Evolutionary conservation across 768 basidiomycete genomes (phyloP).

Genomic region (Mycena sanguinolenta): DNA sequence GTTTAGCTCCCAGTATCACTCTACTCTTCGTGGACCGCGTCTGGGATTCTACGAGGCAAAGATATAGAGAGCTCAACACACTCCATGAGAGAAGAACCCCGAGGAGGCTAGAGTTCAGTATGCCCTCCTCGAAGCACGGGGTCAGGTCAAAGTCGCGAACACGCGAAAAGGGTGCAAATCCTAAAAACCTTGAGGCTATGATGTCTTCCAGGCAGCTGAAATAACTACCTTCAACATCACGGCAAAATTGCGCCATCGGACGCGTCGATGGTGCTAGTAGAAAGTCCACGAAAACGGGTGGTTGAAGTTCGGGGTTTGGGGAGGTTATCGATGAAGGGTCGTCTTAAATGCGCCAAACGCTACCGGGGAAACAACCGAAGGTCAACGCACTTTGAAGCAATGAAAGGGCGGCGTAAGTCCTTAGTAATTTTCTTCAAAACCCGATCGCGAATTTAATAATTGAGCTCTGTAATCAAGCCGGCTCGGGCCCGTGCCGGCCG

Average conservation of each 20-base stretch:
- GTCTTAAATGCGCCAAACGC: background rate
- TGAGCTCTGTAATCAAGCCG: background rate
- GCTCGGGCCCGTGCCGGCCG: background rate
- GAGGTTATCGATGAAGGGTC: slow-evolving; percentile 2
- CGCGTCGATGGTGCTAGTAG: background rate
- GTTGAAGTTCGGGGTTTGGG: background rate
- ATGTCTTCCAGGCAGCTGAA: background rate
- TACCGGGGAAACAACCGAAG: background rate
- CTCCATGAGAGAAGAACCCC: slow-evolving; percentile 57
- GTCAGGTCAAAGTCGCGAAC: slow-evolving; percentile 81
- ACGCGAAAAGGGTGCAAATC: slow-evolving; percentile 73
- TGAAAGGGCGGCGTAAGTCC: background rate
- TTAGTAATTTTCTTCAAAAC: background rate
- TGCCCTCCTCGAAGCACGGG: slow-evolving; percentile 84
- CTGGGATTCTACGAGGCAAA: slow-evolving; percentile 42
- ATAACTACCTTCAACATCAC: slow-evolving; percentile 56
- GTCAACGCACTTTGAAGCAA: background rate
- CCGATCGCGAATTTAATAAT: no score
- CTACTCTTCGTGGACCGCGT: slow-evolving; percentile 61
- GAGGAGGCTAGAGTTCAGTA: slow-evolving; percentile 69
- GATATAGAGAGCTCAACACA: slow-evolving; percentile 51
- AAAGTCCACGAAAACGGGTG: background rate
- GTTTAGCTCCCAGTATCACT: slow-evolving; percentile 69
- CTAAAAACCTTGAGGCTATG: slow-evolving; percentile 38
- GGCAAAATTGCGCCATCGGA: slow-evolving; percentile 49